phyloP scores from a whole-genome alignment of 768 basidiomycete species.

The Serendipita sp. region DNA sequence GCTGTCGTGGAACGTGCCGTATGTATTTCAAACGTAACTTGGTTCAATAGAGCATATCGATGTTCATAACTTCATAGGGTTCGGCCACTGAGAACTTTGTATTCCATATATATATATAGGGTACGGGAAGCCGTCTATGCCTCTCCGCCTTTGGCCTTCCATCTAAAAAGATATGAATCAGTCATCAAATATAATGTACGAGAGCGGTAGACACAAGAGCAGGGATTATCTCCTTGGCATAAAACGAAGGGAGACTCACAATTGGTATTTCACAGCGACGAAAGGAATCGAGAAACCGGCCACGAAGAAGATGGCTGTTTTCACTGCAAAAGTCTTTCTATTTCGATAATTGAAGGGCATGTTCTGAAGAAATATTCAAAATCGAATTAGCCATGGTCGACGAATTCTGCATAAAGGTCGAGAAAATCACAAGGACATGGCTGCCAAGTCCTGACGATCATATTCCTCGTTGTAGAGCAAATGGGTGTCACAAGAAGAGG shows the following conservation, averaged over 20 bases:
- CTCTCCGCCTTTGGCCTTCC: not conserved
- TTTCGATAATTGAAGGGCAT: slow-evolving; percentile 9
- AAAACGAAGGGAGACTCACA: slow-evolving; percentile 1
- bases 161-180: not conserved
- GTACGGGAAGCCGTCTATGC: not conserved
- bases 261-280: slow-evolving; percentile 5
- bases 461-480: too few relatives aligned
- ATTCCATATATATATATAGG: too few relatives aligned
- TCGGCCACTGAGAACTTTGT: too few relatives aligned
- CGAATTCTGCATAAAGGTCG: not conserved
- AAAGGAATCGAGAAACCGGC: slow-evolving; percentile 6
- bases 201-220: too few relatives aligned
- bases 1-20: too few relatives aligned
- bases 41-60: too few relatives aligned
- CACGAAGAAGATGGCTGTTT: not conserved
- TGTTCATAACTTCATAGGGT: too few relatives aligned
- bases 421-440: not conserved
- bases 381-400: not conserved
- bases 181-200: too few relatives aligned
- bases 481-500: too few relatives aligned
- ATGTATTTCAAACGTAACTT: too few relatives aligned
- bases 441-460: too few relatives aligned
- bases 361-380: not conserved
- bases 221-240: too few relatives aligned
- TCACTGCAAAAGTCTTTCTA: slow-evolving; percentile 6